Evolutionary conservation across 805 yeast genomes (phyloP), one percentile per base, ranked within the genome.

Genomic region (Saccharomycopsis sp.): DNA sequence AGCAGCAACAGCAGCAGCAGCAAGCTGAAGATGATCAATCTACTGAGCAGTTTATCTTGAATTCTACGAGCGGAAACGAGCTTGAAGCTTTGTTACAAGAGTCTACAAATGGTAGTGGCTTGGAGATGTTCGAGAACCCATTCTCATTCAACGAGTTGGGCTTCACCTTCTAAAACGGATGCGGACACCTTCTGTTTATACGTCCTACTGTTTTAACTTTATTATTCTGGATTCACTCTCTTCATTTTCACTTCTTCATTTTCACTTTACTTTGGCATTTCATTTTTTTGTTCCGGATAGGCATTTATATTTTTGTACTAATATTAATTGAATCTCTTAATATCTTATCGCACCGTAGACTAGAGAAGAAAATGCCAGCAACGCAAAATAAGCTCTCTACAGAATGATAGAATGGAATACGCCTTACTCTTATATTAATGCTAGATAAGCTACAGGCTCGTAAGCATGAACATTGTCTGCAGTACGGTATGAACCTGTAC

Each of bases 51-150:
- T 16, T 44, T 12, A 44, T 44, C 20, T 12, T 44, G 48, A 18
- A n/a, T 44, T 44, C 48, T 16, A 44, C 48, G 21, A 44, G 16
- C 21, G 48, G 21, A 7, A 44, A 44, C 12, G 48, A 44, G 18
- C 16, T 44, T 44, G 48, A 44, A 44, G 48, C 48, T 12, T 44
- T 44, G 21, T 12, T 44, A 18, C 48, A 44, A 44, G 18, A 46
- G 9, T 20, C 51, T 18, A 48, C 24, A 20, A 48, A 48, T 48
- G 15, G 8, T 24, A 48, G 8, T 48, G 29, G 29, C 24, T 23
- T 20, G 24, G 53, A 51, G 29, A 21, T 23, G 40, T 51, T 51
- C 18, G 53, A 51, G 16, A 51, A 51, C 21, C 53, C 53, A 51
- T 51, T 51, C 29, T 15, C 53, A 3, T 20, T 51, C 9, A 34